These are phyloP conservation scores for Hansenula lynferdii DNA, from an alignment of 1,139 yeast species.

Conservation along the genomic window DNA sequence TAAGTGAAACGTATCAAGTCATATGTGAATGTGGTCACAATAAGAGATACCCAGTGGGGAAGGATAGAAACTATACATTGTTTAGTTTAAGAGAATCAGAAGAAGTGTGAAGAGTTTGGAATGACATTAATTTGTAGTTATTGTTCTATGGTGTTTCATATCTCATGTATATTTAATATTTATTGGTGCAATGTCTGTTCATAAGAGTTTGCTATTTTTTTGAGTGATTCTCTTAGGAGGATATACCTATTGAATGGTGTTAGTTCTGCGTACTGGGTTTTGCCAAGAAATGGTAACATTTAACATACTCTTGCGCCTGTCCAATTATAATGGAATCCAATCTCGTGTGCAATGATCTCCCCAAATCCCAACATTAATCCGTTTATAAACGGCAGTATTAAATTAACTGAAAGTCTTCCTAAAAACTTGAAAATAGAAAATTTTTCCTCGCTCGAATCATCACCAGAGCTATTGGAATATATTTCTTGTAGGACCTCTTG, in stretches of 20 bases:
- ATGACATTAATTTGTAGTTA: too few relatives aligned
- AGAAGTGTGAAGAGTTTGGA: too few relatives aligned
- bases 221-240: slow-evolving; percentile 30
- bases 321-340: slow-evolving; percentile 81
- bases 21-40: slow-evolving; percentile 33
- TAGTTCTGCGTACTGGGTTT: too few relatives aligned
- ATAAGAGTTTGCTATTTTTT: background rate
- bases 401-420: slow-evolving; percentile 54
- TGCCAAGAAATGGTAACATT: background rate
- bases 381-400: slow-evolving; percentile 82
- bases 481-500: background rate
- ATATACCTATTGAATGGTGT: slow-evolving; percentile 12
- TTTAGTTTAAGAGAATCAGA: slow-evolving; percentile 21
- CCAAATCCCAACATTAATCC: slow-evolving; percentile 98
- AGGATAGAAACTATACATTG: slow-evolving; percentile 25
- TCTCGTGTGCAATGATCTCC: slow-evolving; percentile 89
- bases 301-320: slow-evolving; percentile 58
- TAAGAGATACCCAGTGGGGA: slow-evolving; percentile 37
- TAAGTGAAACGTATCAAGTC: slow-evolving; percentile 26
- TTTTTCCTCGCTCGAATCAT: background rate
- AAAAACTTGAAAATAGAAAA: slow-evolving; percentile 6
- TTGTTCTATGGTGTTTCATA: too few relatives aligned
- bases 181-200: too few relatives aligned
- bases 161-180: too few relatives aligned
- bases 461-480: background rate